These are phyloP conservation scores for Sclerotinia sclerotiorum DNA, from an alignment of 2,329 filamentous ascomycete species.

Conservation along the genomic window DNA sequence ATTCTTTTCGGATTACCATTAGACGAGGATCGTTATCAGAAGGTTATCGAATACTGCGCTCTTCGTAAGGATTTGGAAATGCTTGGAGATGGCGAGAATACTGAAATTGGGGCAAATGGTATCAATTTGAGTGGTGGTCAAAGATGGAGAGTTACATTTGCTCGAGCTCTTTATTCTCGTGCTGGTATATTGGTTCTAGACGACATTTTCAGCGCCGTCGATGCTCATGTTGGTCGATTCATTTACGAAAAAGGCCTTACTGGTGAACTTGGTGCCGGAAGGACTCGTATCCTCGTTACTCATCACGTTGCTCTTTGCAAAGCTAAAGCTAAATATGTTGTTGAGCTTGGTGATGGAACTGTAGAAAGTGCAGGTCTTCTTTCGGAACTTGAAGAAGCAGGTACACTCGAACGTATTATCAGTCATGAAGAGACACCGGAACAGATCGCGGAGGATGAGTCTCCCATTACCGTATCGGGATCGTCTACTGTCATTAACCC, in stretches of 20 bases:
- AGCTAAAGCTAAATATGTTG: slow-evolving; percentile 69
- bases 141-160: slow-evolving; percentile 78
- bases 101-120: slow-evolving; percentile 80
- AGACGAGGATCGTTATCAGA: slow-evolving; percentile 66
- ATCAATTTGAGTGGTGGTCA: slow-evolving; percentile 84
- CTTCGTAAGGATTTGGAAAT: slow-evolving; percentile 74
- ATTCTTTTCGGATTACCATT: slow-evolving; percentile 74
- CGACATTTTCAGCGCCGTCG: slow-evolving; percentile 79
- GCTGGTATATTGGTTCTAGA: slow-evolving; percentile 76
- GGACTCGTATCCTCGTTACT: slow-evolving; percentile 77
- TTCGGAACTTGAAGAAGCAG: slow-evolving; percentile 61
- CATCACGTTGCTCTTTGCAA: slow-evolving; percentile 75
- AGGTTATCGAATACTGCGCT: slow-evolving; percentile 71
- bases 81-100: slow-evolving; percentile 72
- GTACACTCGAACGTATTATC: slow-evolving; percentile 57
- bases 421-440: slow-evolving; percentile 52
- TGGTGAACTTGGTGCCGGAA: slow-evolving; percentile 65
- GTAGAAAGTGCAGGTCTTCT: slow-evolving; percentile 64
- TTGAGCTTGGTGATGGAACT: slow-evolving; percentile 68
- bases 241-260: slow-evolving; percentile 75
- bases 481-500: slow-evolving; percentile 54
- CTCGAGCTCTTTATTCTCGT: slow-evolving; percentile 75
- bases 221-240: slow-evolving; percentile 77
- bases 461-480: slow-evolving; percentile 17
- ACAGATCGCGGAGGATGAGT: slow-evolving; percentile 52